Evolutionary conservation across 495 filamentous ascomycete species (phyloP).

Genomic region (Jackrogersella minutella): DNA sequence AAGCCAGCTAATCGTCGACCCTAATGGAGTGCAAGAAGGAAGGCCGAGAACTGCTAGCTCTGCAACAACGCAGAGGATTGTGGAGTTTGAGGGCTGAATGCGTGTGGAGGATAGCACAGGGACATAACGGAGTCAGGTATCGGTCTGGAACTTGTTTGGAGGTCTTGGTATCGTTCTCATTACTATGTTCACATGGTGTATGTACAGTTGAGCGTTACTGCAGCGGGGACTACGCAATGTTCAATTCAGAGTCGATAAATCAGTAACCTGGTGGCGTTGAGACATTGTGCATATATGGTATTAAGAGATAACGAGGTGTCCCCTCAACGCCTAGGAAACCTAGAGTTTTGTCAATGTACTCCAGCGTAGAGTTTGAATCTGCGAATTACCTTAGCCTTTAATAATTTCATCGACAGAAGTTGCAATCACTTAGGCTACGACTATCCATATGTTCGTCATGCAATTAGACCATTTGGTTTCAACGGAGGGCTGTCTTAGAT

Average conservation of each 20-base stretch:
- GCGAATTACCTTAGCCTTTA: neutral
- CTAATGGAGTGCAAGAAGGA: slow-evolving; percentile 31
- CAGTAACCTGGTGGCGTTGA: slow-evolving; percentile 8
- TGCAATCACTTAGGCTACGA: neutral
- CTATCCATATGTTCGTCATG: too few relatives aligned
- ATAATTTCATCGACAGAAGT: neutral
- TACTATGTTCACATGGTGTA: slow-evolving; percentile 27
- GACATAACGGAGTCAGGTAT: slow-evolving; percentile 35
- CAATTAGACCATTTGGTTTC: too few relatives aligned
- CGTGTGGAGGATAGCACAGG: slow-evolving; percentile 50
- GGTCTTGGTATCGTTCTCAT: slow-evolving; percentile 29
- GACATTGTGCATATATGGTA: slow-evolving; percentile 17
- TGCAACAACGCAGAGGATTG: slow-evolving; percentile 46
- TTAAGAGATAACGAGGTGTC: neutral
- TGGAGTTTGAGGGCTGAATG: slow-evolving; percentile 54
- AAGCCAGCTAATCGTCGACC: slow-evolving; percentile 33
- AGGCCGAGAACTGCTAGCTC: slow-evolving; percentile 40
- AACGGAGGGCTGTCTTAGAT: too few relatives aligned
- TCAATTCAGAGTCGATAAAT: slow-evolving; percentile 27
- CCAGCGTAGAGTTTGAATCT: neutral
- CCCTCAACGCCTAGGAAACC: neutral
- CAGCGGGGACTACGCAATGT: slow-evolving; percentile 16
- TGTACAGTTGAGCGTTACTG: neutral
- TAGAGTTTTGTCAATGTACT: neutral
- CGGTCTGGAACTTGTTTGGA: slow-evolving; percentile 37